Evolutionary conservation across 176 grass and related monocot genomes (phyloP), one percentile per base, ranked within the genome.

Genomic region (Bolboschoenus planiculmis): DNA sequence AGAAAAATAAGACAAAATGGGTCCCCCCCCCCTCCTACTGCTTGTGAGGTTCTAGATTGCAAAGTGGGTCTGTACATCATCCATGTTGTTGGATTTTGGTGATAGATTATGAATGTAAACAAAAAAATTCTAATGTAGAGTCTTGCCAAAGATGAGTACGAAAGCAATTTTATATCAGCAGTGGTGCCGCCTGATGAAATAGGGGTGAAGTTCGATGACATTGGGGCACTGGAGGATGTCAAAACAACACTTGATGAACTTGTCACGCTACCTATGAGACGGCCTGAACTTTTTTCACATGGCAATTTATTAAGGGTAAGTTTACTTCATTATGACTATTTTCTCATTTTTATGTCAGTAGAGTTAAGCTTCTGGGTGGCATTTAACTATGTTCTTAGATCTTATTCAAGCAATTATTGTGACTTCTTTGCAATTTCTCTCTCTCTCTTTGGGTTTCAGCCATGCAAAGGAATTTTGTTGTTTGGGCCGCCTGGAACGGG

Each of bases 401-500:
- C 23, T 74, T 11, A 63, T 81, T 63, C 23, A 40, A 58, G 44
- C 23, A 63, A 42, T 15, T 62, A 27, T 16, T 46, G 58, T 15
- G n/a, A 43, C 56, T 39, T 62, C 21, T 21, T 35, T 56, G 14
- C 51, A 14, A 3, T 67, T 36, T 37, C 20, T 57, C 9, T 55
- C 24, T 29, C 24, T 29, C 57, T 60, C 8, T 57, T 21, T 24
- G 57, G 16, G 24, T 91, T 31, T 84, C 88, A 97, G 95, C 95
- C 92, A 73, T 97, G 92, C 91, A 97, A 94, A 93, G 95, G 95
- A 57, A 87, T 97, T 72, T 90, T 97, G 85, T 92, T 97, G 75
- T 97, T 97, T 88, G 95, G 95, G 30, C 95, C 95, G 83, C 95
- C 92, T 78, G 92, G 95, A 83, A 97, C 95, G 26, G 92, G 95